Evolutionary conservation across 768 basidiomycete species (phyloP).

Genomic region (Leucocoprinus birnbaumii): DNA sequence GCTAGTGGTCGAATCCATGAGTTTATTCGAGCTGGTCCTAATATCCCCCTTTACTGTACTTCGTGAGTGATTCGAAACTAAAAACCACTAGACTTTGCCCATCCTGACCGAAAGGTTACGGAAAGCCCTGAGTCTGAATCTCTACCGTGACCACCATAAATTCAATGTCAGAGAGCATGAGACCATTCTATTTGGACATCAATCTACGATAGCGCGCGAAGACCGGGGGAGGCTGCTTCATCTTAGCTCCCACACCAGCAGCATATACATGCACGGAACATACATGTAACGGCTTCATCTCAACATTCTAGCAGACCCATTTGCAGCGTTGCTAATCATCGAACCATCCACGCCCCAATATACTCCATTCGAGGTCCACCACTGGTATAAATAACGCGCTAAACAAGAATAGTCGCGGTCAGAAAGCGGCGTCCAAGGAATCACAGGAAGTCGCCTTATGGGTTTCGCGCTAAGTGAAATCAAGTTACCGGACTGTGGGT

Average conservation of each 20-base stretch:
- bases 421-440: constrained; percentile 2
- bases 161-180: no score
- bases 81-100: no score
- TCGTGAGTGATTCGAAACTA: no score
- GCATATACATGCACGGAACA: not conserved
- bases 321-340: not conserved
- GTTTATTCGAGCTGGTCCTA: no score
- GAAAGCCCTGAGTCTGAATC: no score
- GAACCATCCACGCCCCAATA: not conserved
- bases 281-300: not conserved
- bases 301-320: not conserved
- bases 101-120: no score
- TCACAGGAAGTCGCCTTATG: constrained; percentile 2
- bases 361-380: not conserved
- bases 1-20: no score
- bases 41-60: no score
- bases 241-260: not conserved
- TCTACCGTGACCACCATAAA: no score
- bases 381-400: not conserved
- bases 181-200: not conserved
- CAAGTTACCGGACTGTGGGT: constrained; percentile 10
- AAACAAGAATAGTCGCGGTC: constrained; percentile 1
- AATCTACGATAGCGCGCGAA: not conserved
- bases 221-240: constrained; percentile 3
- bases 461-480: not conserved